Percentiles rank a stretch among this genome's conserved stretches.
phyloP scores from a whole-genome alignment of 2,329 filamentous ascomycete genomes.

The Colletotrichum euphorbiae region DNA sequence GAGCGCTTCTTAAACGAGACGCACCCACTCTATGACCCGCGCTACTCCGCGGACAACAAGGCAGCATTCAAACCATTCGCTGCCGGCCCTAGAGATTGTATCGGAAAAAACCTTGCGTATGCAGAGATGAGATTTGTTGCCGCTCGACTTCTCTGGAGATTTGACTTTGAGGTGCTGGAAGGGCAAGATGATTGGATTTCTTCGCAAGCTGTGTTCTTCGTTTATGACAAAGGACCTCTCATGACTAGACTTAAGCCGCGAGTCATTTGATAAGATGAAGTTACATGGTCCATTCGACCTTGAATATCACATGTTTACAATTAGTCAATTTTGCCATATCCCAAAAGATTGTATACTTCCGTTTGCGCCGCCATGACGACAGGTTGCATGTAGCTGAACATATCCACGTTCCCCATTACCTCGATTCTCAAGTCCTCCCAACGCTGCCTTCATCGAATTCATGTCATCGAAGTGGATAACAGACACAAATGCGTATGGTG shows the following conservation, averaged over 20 bases:
- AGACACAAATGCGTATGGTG: no score
- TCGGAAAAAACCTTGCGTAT: constrained; percentile 2
- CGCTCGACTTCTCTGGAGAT: constrained; percentile 8
- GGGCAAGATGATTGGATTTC: neutral
- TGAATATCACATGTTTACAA: no score
- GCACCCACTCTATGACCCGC: neutral
- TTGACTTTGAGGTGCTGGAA: neutral
- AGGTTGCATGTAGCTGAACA: no score
- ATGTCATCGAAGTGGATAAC: no score
- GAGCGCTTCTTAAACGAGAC: neutral
- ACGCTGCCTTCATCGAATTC: no score
- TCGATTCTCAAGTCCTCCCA: no score
- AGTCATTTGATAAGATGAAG: no score
- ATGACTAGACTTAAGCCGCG: neutral
- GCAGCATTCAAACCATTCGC: neutral
- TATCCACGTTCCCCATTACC: no score
- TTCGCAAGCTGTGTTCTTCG: neutral
- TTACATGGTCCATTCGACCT: no score
- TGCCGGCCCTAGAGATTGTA: neutral
- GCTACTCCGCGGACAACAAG: neutral
- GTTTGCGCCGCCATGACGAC: no score
- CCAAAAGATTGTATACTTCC: no score
- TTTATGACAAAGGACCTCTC: neutral
- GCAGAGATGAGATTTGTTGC: neutral
- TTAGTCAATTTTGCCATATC: no score